A percentile compares a stretch with the other conserved stretches of the same genome.
These are phyloP conservation scores for Zhuliangozyma parablackwelliae DNA, from an alignment of 1,139 yeast species.

Conservation along the genomic window DNA sequence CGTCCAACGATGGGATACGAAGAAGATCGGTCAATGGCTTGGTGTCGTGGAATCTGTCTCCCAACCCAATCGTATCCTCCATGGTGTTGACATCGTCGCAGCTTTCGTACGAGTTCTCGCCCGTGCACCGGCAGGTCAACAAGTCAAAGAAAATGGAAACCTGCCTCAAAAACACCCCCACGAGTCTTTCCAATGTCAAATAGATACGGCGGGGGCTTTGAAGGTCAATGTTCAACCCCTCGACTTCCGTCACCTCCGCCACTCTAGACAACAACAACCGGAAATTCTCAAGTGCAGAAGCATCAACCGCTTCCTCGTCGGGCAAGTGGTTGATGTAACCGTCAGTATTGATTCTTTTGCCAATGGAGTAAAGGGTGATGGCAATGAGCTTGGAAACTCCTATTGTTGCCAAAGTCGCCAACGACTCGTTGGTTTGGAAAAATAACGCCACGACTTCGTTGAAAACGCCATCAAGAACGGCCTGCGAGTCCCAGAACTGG, in stretches of 20 bases:
- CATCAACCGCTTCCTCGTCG: background rate
- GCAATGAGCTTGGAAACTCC: slow-evolving; percentile 28
- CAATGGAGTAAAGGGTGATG: slow-evolving; percentile 17
- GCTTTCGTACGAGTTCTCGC: slow-evolving; percentile 22
- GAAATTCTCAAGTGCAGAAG: background rate
- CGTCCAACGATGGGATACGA: slow-evolving; percentile 18
- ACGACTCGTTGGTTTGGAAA: slow-evolving; percentile 45
- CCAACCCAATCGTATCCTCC: slow-evolving; percentile 2
- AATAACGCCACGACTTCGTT: slow-evolving; percentile 35
- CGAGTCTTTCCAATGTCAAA: slow-evolving; percentile 24
- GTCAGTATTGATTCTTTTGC: slow-evolving; percentile 4
- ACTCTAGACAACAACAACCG: background rate
- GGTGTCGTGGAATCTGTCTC: slow-evolving; percentile 1
- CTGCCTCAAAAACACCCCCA: slow-evolving; percentile 36
- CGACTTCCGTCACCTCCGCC: slow-evolving; percentile 2
- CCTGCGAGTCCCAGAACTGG: slow-evolving; percentile 20
- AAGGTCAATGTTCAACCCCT: background rate
- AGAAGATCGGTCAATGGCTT: slow-evolving; percentile 19
- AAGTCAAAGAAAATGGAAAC: slow-evolving; percentile 31
- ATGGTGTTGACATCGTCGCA: slow-evolving; percentile 15
- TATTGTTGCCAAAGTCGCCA: slow-evolving; percentile 25
- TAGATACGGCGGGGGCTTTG: slow-evolving; percentile 11
- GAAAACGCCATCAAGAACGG: slow-evolving; percentile 27
- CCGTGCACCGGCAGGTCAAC: slow-evolving; percentile 22
- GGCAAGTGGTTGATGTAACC: slow-evolving; percentile 1